Evolutionary conservation across 116 monocot species (phyloP), one percentile per base, ranked within the genome.

Genomic region (Cymodocea nodosa): DNA sequence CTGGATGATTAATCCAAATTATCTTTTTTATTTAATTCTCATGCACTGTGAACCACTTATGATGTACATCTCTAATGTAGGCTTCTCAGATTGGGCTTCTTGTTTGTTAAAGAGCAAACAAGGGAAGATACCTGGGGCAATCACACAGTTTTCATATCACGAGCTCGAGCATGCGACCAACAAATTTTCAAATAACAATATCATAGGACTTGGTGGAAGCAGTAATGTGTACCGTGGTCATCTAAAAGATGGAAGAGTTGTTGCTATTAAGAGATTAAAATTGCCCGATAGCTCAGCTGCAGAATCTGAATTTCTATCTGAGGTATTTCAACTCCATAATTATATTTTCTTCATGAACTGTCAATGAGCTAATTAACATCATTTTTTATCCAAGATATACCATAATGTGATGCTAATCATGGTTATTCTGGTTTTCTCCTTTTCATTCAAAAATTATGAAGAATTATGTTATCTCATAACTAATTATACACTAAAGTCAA

Each of bases 201-300:
- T 85, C 19, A 81, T 97, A 55, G 97, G 97, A 6, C 62, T 78
- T 44, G 97, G 97, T 37, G 88, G 80, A 11, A 90, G 84, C 65
- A 97, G 97, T 75, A 81, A 79, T 63, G 97, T 97, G 5, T 97
- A 87, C 65, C 76, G 70, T 65, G 97, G 91, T 52, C 74, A 82
- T 40, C 72, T 91, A 18, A 71, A 64, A 25, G 81, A 85, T 72
- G 87, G 85, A 62, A 88, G 68, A 68, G 60, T 77, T 54, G 85
- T 97, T 70, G 97, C 97, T 20, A 68, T 97, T 62, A 97, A 97
- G 74, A 90, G 78, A 72, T 71, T 90, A 9, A 84, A 84, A 68
- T 34, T 68, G 35, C 60, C 67, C 36, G 64, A 65, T 64, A 73
- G 67, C 10, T 60, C 72, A 62, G 79, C 79, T 66, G 80, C 64